phyloP scores from a whole-genome alignment of 148 eudicot species.

The Camellia japonica region DNA sequence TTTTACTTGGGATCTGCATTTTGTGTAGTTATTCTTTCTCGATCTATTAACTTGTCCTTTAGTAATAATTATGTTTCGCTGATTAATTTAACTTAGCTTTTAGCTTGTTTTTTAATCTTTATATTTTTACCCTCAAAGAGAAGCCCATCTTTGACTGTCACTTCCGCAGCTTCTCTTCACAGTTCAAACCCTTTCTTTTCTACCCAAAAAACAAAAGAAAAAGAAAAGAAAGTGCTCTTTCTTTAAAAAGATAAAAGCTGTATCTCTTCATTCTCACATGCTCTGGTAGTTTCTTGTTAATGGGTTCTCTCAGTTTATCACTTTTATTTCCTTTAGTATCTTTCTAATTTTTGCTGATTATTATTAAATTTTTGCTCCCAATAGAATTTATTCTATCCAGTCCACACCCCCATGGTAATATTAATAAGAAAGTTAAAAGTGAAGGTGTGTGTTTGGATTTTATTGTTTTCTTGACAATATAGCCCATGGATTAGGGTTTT shows the following conservation, averaged over 20 bases:
- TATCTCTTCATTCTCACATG: slow-evolving; percentile 1
- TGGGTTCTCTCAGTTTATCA: neutral
- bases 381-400: neutral
- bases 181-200: neutral
- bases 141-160: neutral
- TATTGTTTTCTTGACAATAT: neutral
- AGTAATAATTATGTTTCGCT: neutral
- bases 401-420: neutral
- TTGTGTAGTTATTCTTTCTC: neutral
- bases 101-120: neutral
- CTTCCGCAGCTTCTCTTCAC: neutral
- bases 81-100: neutral
- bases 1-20: slow-evolving; percentile 10
- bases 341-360: neutral
- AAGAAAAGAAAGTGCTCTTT: neutral
- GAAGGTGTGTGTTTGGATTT: neutral
- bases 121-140: neutral
- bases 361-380: neutral
- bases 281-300: slow-evolving; percentile 11
- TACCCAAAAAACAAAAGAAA: too few species aligned
- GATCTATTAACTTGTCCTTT: neutral
- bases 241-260: neutral
- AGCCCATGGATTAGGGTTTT: slow-evolving; percentile 10
- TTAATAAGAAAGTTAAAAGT: neutral
- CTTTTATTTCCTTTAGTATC: neutral